Conservation (phyloP, 331 rosid genomes). For the Malus hybrid region DNA sequence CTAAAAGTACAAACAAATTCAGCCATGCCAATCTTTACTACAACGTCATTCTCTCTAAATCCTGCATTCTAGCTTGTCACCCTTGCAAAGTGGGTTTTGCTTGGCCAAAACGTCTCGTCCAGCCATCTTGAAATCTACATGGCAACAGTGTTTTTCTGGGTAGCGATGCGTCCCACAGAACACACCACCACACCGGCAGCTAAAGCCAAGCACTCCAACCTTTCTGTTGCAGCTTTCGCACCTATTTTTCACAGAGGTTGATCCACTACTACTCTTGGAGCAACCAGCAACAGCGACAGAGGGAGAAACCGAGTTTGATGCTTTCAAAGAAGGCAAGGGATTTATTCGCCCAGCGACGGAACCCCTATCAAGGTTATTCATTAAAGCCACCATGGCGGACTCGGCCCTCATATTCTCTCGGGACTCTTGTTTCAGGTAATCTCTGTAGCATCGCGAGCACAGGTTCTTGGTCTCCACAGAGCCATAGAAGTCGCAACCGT, state of each 20-base stretch:
- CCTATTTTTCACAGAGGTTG: not conserved
- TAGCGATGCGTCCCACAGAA: conserved; percentile 40
- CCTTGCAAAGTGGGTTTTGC: conserved; percentile 14
- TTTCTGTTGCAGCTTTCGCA: conserved; percentile 29
- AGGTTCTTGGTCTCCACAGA: too few relatives aligned
- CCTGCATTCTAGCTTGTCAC: not conserved
- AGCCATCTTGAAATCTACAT: conserved; percentile 16
- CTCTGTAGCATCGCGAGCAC: too few relatives aligned
- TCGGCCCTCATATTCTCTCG: not conserved
- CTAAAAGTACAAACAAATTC: too few relatives aligned
- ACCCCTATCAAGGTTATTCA: not conserved
- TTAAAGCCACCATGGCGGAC: not conserved
- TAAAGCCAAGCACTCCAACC: conserved; percentile 27
- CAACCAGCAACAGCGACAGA: too few relatives aligned
- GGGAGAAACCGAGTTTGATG: not conserved
- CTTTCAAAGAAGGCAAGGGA: not conserved
- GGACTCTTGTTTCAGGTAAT: too few relatives aligned
- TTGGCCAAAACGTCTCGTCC: conserved; percentile 7
- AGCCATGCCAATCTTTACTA: too few relatives aligned
- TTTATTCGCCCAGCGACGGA: not conserved
- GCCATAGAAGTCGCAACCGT: too few relatives aligned
- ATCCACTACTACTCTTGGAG: not conserved
- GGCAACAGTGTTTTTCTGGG: conserved; percentile 29
- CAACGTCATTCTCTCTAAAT: not conserved
- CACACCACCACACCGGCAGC: conserved; percentile 26